Conservation (phyloP, 2,329 filamentous ascomycete genomes). For the Dactylellina haptotyla region DNA sequence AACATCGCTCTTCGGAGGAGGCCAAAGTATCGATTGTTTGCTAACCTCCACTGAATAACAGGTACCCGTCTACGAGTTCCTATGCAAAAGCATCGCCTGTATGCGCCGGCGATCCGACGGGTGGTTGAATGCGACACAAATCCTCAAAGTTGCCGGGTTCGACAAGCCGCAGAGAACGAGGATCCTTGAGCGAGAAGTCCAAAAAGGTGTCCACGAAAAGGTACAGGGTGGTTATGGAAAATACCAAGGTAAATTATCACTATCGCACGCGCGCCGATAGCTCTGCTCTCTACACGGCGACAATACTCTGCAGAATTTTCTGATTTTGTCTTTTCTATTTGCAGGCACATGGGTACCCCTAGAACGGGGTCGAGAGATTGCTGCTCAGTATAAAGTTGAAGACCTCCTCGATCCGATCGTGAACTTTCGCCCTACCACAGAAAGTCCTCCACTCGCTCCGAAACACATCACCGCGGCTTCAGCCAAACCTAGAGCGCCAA, state of each 20-base stretch:
- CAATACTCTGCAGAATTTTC: background rate
- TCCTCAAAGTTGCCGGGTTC: conserved; percentile 94
- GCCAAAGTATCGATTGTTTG: conserved; percentile 10
- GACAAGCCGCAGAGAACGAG: conserved; percentile 95
- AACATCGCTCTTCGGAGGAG: background rate
- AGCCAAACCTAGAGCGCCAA: conserved; percentile 66
- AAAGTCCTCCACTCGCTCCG: conserved; percentile 90
- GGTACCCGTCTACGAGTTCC: conserved; percentile 95
- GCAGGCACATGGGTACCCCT: conserved; percentile 95
- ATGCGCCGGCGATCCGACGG: conserved; percentile 94
- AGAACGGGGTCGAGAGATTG: conserved; percentile 79
- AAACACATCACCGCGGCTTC: conserved; percentile 79
- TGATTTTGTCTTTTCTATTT: background rate
- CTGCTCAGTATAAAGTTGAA: conserved; percentile 85
- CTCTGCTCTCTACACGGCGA: background rate
- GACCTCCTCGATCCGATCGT: conserved; percentile 87
- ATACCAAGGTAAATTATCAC: conserved; percentile 78
- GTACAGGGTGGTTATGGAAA: conserved; percentile 98
- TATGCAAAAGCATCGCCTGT: conserved; percentile 77
- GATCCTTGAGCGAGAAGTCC: conserved; percentile 94
- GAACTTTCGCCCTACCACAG: conserved; percentile 83
- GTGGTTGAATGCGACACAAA: conserved; percentile 99
- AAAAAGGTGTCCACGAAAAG: conserved; percentile 96
- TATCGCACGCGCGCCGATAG: background rate
- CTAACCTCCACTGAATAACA: conserved; percentile 61